Evolutionary conservation across 306 rosid genomes (phyloP).

Genomic region (Myrica gale): DNA sequence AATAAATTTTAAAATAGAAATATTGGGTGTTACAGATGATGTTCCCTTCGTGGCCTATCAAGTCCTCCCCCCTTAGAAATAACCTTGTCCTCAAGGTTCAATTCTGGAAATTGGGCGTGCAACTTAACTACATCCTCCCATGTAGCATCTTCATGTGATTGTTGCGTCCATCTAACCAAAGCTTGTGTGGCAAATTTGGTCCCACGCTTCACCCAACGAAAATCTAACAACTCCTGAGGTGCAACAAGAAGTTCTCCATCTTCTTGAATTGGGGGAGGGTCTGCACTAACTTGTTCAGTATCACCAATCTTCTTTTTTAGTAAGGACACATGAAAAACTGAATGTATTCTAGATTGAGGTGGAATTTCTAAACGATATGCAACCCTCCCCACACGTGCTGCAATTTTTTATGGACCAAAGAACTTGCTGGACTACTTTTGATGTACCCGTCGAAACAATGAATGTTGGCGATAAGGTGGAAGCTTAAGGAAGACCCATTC

Average conservation of each 20-base stretch:
- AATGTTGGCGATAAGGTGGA: neutral
- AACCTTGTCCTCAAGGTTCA: neutral
- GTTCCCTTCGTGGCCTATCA: too few species aligned
- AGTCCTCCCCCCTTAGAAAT: too few species aligned
- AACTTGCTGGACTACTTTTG: neutral
- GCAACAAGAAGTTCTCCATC: too few species aligned
- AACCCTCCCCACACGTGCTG: neutral
- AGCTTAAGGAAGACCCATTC: neutral
- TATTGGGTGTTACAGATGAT: too few species aligned
- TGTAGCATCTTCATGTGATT: neutral
- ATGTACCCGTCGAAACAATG: neutral
- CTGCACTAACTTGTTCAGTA: too few species aligned
- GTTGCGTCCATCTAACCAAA: neutral
- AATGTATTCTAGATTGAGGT: too few species aligned
- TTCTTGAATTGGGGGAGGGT: too few species aligned
- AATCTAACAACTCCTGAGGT: neutral
- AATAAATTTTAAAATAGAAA: too few species aligned
- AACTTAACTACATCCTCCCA: neutral
- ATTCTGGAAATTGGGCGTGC: neutral
- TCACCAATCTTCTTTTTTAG: too few species aligned
- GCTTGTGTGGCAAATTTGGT: neutral
- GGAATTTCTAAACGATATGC: neutral
- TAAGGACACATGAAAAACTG: too few species aligned
- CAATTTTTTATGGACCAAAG: neutral
- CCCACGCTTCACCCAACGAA: neutral